Base-by-base conservation (phyloP, 192 early-diverging fungal species). In the Coemansia sp. region DNA sequence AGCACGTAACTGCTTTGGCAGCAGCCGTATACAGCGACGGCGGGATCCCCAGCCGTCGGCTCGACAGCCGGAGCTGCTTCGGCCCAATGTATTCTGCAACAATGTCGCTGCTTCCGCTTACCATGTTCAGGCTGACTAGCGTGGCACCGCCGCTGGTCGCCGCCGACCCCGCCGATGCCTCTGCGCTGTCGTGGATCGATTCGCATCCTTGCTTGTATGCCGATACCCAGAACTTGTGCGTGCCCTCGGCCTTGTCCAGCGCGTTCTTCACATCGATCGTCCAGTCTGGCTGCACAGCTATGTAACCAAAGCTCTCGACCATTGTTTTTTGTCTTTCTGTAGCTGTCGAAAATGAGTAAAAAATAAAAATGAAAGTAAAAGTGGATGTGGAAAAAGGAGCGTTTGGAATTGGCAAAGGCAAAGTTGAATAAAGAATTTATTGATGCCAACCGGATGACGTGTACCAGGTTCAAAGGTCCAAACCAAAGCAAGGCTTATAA, bases 241-340 rank as follows among this genome's bases (percentile, higher is more conserved):
- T n/a, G 50, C 62, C 68, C 9, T 70, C 70, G n/a, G 40, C 49
- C 8, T 20, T 20, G 49, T 25, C 49, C 10, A 72, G 52, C 23
- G 73, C 78, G 59, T 59, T 66, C 43, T 59, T 59, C 19, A 75
- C 63, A 67, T 83, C 81, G 22, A 67, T 63, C 35, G 71, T 58
- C 81, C 81, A 83, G 73, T 83, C 81, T 33, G 72, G 70, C 65
- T 83, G 81, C 19, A 83, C 73, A 4, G 81, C 66, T 48, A 83
- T 69, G 50, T 75, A 72, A 1, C 75, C 72, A 41, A 83, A 42
- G 9, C n/a, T 55, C 23, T 74, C 46, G 20, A 71, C 69, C 70
- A 73, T 78, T 45, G 17, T 17, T 45, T 45, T 45, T 52, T 52
- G 49, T 25, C 29, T 29, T 29, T 29, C 29, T 3, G 29, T 29